Evolutionary conservation across 2,329 filamentous ascomycete genomes (phyloP).

Genomic region (Thermomyces lanuginosus): DNA sequence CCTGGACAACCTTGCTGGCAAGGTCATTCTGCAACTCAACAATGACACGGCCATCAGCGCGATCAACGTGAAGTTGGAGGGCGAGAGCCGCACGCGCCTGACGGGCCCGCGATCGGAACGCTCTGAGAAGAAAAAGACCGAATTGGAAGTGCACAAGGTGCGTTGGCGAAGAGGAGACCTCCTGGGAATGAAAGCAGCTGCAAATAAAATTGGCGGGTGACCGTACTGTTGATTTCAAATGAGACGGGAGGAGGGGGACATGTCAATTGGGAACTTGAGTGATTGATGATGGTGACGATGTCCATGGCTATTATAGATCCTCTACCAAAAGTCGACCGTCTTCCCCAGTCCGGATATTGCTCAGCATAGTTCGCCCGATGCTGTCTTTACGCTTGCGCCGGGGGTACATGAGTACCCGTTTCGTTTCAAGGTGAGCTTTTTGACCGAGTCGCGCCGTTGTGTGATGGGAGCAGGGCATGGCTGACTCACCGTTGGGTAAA

Average conservation of each 20-base stretch:
- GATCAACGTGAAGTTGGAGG: slow-evolving; percentile 34
- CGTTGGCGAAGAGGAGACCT: slow-evolving; percentile 6
- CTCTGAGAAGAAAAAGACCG: slow-evolving; percentile 32
- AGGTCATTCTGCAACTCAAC: slow-evolving; percentile 26
- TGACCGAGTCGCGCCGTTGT: not conserved
- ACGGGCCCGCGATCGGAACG: slow-evolving; percentile 25
- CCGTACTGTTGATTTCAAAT: too few relatives aligned
- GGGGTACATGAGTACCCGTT: slow-evolving; percentile 35
- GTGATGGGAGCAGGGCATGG: not conserved
- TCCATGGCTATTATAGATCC: slow-evolving; percentile 20
- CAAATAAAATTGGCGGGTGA: too few relatives aligned
- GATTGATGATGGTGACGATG: slow-evolving; percentile 1
- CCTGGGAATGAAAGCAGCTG: too few relatives aligned
- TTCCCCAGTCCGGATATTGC: slow-evolving; percentile 30
- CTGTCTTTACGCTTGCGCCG: slow-evolving; percentile 29
- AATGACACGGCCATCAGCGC: slow-evolving; percentile 28
- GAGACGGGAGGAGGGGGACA: too few relatives aligned
- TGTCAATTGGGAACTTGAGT: too few relatives aligned
- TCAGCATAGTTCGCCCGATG: slow-evolving; percentile 17
- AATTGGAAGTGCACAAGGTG: slow-evolving; percentile 35
- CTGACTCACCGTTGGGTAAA: slow-evolving; percentile 7
- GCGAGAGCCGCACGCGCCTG: slow-evolving; percentile 32
- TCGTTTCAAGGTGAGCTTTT: slow-evolving; percentile 28
- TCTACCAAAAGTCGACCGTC: slow-evolving; percentile 32
- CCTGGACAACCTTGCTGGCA: slow-evolving; percentile 31